Conservation (phyloP, 352 stramenopile species). For the Elongisporangium prolatum region DNA sequence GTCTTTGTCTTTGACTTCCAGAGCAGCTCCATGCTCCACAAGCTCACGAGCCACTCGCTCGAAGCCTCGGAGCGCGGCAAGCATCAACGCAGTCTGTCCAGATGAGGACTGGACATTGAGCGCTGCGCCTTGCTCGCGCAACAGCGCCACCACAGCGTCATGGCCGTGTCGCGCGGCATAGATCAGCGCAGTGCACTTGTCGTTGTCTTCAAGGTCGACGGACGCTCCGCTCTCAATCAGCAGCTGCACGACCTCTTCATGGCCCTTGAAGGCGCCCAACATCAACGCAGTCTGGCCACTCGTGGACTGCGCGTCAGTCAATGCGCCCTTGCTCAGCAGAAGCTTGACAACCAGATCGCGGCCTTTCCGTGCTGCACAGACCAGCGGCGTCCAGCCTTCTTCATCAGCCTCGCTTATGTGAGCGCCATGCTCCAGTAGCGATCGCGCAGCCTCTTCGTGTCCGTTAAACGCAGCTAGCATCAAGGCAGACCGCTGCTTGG, state of each 20-base stretch:
- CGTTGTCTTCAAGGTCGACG: neutral
- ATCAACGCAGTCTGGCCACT: constrained; percentile 14
- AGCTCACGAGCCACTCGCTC: neutral
- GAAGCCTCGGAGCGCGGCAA: constrained; percentile 11
- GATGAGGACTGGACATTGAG: neutral
- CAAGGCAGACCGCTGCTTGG: neutral
- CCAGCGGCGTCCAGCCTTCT: constrained; percentile 17
- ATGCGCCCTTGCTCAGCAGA: constrained; percentile 10
- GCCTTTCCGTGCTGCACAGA: constrained; percentile 15
- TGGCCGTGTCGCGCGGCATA: neutral
- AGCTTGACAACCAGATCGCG: constrained; percentile 11
- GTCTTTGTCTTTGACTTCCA: constrained; percentile 24
- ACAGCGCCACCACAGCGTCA: neutral
- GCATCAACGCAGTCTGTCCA: constrained; percentile 20
- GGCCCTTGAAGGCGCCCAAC: constrained; percentile 14
- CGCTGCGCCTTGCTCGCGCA: neutral
- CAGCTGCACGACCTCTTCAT: constrained; percentile 9
- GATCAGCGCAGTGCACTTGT: neutral
- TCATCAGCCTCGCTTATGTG: constrained; percentile 8
- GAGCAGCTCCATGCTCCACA: constrained; percentile 1
- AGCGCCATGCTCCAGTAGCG: constrained; percentile 11
- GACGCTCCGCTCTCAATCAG: constrained; percentile 16
- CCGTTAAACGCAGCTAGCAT: constrained; percentile 4
- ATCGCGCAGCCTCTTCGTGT: constrained; percentile 2
- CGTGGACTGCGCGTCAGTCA: constrained; percentile 13